Conservation (phyloP, 805 yeast genomes). For the Saccharomycopsis sp. region DNA sequence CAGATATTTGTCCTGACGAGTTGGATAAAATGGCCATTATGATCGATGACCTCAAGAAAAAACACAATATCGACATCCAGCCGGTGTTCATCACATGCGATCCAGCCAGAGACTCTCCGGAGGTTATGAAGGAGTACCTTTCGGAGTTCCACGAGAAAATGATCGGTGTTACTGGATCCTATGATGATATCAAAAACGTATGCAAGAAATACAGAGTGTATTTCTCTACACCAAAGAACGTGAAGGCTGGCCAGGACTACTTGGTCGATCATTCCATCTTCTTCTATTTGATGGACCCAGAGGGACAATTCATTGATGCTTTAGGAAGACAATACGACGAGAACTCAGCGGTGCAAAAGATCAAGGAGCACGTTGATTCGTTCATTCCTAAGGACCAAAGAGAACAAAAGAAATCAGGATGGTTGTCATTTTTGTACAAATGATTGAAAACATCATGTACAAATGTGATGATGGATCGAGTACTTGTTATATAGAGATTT, state of each 20-base stretch:
- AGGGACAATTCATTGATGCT: slow-evolving; percentile 91
- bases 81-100: slow-evolving; percentile 95
- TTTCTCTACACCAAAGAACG: slow-evolving; percentile 93
- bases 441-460: too few species aligned
- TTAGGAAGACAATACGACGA: slow-evolving; percentile 87
- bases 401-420: slow-evolving; percentile 52
- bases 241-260: slow-evolving; percentile 94
- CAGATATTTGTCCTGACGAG: slow-evolving; percentile 98
- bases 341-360: slow-evolving; percentile 66
- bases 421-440: slow-evolving; percentile 37
- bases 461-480: too few species aligned
- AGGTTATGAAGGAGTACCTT: slow-evolving; percentile 73
- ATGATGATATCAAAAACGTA: slow-evolving; percentile 72
- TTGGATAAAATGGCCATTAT: slow-evolving; percentile 78
- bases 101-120: slow-evolving; percentile 91
- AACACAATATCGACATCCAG: slow-evolving; percentile 54
- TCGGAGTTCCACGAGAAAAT: slow-evolving; percentile 85
- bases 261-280: slow-evolving; percentile 96
- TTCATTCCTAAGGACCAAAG: slow-evolving; percentile 69
- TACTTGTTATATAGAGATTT: too few species aligned
- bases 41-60: slow-evolving; percentile 50
- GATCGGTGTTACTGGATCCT: slow-evolving; percentile 86
- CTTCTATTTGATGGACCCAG: slow-evolving; percentile 97
- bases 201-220: slow-evolving; percentile 92
- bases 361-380: slow-evolving; percentile 65